Evolutionary conservation across 2,329 filamentous ascomycete genomes (phyloP).

Genomic region (Trichoderma harzianum): DNA sequence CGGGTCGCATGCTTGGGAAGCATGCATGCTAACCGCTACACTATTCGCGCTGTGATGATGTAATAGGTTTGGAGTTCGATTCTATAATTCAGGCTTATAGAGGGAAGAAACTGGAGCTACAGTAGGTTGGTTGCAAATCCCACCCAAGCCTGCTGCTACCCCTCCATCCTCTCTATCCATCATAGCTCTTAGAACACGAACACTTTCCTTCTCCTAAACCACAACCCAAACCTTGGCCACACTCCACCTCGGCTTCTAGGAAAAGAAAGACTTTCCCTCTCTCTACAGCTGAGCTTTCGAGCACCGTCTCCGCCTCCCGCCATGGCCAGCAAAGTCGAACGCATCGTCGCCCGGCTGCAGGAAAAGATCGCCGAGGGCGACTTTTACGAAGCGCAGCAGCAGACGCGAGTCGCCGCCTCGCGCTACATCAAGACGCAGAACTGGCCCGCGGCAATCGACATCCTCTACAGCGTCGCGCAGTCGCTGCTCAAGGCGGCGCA

Average conservation of each 20-base stretch:
- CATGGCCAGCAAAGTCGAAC: conserved; percentile 42
- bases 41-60: conserved; percentile 30
- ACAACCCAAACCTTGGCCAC: neutral
- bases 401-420: conserved; percentile 90
- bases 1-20: conserved; percentile 38
- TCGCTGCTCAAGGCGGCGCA: conserved; percentile 89
- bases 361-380: conserved; percentile 86
- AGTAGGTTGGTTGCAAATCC: neutral
- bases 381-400: conserved; percentile 98
- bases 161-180: conserved; percentile 10
- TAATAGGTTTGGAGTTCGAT: neutral
- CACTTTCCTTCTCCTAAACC: neutral
- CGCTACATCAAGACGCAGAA: conserved; percentile 88
- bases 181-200: neutral
- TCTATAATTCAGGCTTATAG: neutral
- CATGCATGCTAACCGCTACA: conserved; percentile 40
- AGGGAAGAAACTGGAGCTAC: neutral
- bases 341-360: conserved; percentile 65
- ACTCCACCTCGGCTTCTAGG: neutral
- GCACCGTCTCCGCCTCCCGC: conserved; percentile 1
- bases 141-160: conserved; percentile 5
- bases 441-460: conserved; percentile 81
- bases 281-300: neutral
- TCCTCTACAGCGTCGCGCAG: conserved; percentile 79
- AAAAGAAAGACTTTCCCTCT: neutral